These are phyloP conservation scores for Gaertneriomyces sp. DNA, from an alignment of 192 early-diverging fungal species.

Conservation along the genomic window DNA sequence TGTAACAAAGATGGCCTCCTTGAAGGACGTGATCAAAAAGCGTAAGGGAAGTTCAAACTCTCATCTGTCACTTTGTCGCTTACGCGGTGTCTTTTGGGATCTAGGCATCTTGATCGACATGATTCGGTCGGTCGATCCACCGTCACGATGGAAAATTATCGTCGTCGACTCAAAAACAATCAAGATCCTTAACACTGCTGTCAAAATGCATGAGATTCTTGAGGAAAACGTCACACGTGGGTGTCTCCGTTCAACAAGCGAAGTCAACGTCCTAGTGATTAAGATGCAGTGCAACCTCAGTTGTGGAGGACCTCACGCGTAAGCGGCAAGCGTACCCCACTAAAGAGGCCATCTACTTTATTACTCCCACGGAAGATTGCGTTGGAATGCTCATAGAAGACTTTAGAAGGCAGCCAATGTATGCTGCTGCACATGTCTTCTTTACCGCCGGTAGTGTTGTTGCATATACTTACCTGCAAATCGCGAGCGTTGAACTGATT, in stretches of 20 bases:
- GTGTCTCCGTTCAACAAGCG: neutral
- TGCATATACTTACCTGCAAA: conserved; percentile 9
- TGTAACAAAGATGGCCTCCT: conserved; percentile 14
- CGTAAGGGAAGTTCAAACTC: conserved; percentile 1
- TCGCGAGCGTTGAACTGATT: conserved; percentile 1
- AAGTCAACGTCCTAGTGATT: neutral
- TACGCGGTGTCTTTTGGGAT: neutral
- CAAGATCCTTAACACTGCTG: conserved; percentile 67
- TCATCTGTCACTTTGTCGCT: neutral
- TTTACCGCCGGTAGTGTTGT: conserved; percentile 34
- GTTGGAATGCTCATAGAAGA: conserved; percentile 50
- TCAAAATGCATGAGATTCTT: conserved; percentile 76
- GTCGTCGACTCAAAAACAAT: conserved; percentile 73
- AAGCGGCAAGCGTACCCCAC: conserved; percentile 53
- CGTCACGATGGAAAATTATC: conserved; percentile 76
- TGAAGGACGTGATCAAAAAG: conserved; percentile 29
- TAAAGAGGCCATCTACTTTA: conserved; percentile 64
- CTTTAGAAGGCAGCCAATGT: conserved; percentile 44
- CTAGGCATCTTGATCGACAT: conserved; percentile 60
- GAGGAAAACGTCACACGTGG: conserved; percentile 73
- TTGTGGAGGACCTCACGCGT: conserved; percentile 53
- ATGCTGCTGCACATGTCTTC: conserved; percentile 50
- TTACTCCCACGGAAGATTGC: conserved; percentile 41
- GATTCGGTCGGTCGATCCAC: conserved; percentile 70
- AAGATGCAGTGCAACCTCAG: conserved; percentile 21